Conservation (phyloP, 352 stramenopile genomes). For the Phytophthora tentaculata region DNA sequence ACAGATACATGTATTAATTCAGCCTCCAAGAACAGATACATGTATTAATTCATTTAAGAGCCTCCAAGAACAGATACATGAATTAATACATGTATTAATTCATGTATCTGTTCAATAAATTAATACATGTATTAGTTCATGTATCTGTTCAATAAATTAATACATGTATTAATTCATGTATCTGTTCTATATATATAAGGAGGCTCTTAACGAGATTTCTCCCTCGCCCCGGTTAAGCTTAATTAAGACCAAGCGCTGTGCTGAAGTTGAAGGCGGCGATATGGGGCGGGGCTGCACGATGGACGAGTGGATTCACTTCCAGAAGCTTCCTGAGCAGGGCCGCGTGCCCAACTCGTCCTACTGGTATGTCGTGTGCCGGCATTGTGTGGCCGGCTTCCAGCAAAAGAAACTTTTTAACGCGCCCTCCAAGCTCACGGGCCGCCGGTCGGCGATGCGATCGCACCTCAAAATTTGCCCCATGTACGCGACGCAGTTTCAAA, state of each 20-base stretch:
- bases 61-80: too few relatives aligned
- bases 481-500: constrained; percentile 71
- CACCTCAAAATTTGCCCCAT: constrained; percentile 79
- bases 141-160: too few relatives aligned
- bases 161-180: too few relatives aligned
- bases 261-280: constrained; percentile 10
- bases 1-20: too few relatives aligned
- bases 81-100: too few relatives aligned
- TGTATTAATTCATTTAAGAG: too few relatives aligned
- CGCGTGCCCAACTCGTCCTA: constrained; percentile 82
- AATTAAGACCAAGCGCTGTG: too few relatives aligned
- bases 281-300: constrained; percentile 82
- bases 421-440: constrained; percentile 66
- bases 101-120: too few relatives aligned
- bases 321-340: constrained; percentile 67
- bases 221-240: not conserved
- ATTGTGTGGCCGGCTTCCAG: constrained; percentile 66
- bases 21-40: too few relatives aligned
- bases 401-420: constrained; percentile 72
- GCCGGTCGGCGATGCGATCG: constrained; percentile 75
- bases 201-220: not conserved
- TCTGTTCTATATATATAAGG: too few relatives aligned
- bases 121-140: too few relatives aligned
- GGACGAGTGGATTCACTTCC: constrained; percentile 86
- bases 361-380: constrained; percentile 82